Evolutionary conservation across 2,329 filamentous ascomycete genomes (phyloP), one percentile per base, ranked within the genome.

Genomic region (Onygenales sp.): DNA sequence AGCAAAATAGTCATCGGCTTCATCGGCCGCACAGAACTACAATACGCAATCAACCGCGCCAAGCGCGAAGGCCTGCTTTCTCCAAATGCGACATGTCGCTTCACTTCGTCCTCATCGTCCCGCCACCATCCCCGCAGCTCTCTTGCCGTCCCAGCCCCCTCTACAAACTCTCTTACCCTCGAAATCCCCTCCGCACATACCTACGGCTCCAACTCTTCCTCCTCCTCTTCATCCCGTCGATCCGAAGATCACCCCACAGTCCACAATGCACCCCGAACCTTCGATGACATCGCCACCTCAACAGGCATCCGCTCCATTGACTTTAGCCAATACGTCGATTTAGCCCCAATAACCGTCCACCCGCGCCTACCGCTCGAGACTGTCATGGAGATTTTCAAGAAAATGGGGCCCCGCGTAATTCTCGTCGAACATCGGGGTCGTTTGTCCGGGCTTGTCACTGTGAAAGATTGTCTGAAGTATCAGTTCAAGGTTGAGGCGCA

Each of bases 301-400:
- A 77, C 77, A 1, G 76, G 77, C 0, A 76, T 81, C 2, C 76
- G 78, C 6, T 77, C 69, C 13, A 72, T 96, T 36, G 88, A 97
- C 65, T 88, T 98, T 60, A 86, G 84, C 61, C 84, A 87, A 47
- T 97, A 92, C 65, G 85, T 95, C 51, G 92, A 98, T 66, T 79
- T 85, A 7, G 95, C 91, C 0, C 93, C 93, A 0, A 82, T 98
- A 2, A 87, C 90, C 0, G 91, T 91, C 1, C 93, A 98, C 65
- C 93, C 93, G 0, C 84, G 89, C 1, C 81, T 97, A 0, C 87
- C 92, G 0, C 82, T 98, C 0, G 93, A 98, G 71, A 98, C 93
- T 0, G 92, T 95, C 34, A 96, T 98, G 90, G 93, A 98, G 65
- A 78, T 98, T 9, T 98, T 98, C 76, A 92, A 92, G 68, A 98